Conservation (phyloP, 2,329 filamentous ascomycete genomes). For the Stagonosporopsis cucurbitacearum region DNA sequence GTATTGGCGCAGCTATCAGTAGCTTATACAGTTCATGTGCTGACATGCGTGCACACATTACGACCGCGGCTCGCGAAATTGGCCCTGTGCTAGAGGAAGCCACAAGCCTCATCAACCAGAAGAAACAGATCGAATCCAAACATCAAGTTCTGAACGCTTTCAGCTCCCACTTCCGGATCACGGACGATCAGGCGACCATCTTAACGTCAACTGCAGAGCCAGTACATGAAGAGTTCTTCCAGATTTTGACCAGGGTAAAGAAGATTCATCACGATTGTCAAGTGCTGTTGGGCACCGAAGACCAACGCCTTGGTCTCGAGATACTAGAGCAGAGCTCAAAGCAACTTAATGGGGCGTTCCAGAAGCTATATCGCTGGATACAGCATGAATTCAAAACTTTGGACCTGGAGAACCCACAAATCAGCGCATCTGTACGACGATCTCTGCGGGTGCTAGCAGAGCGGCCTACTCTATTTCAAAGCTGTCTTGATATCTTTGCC, state of each 20-base stretch:
- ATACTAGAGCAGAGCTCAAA: conserved; percentile 91
- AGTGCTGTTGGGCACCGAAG: conserved; percentile 85
- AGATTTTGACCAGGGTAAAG: conserved; percentile 77
- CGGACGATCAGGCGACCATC: conserved; percentile 77
- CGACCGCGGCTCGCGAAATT: conserved; percentile 76
- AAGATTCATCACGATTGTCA: conserved; percentile 89
- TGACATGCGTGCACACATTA: conserved; percentile 79
- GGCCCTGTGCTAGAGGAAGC: conserved; percentile 79
- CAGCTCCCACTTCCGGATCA: conserved; percentile 80
- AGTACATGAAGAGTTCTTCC: conserved; percentile 85
- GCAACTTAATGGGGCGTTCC: conserved; percentile 85
- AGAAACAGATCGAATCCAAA: conserved; percentile 76
- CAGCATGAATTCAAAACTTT: conserved; percentile 91
- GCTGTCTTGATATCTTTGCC: conserved; percentile 89
- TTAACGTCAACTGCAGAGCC: conserved; percentile 81
- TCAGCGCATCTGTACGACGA: conserved; percentile 81
- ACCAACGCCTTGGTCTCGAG: conserved; percentile 85
- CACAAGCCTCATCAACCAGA: conserved; percentile 73
- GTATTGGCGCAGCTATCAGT: conserved; percentile 79
- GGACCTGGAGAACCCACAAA: conserved; percentile 92
- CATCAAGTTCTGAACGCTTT: conserved; percentile 80
- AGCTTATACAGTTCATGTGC: conserved; percentile 80
- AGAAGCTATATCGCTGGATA: conserved; percentile 95
- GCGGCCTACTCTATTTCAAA: conserved; percentile 87
- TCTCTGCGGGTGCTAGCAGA: conserved; percentile 89